These are phyloP conservation scores for Metschnikowia proteae DNA, from an alignment of 805 yeast genomes.

Conservation along the genomic window DNA sequence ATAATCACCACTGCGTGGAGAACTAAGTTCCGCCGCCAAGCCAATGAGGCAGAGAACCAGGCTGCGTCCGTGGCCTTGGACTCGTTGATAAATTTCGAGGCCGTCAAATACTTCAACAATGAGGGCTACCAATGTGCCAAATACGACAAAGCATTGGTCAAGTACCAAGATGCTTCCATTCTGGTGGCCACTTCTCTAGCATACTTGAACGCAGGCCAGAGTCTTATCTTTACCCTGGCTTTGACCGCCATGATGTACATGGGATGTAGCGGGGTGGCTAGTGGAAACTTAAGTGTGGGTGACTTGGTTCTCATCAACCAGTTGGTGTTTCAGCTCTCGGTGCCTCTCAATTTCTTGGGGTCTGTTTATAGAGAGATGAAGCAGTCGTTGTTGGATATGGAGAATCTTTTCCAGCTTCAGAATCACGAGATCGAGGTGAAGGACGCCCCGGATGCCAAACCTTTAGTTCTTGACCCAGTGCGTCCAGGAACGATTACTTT, in stretches of 20 bases:
- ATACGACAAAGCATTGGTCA: constrained; percentile 69
- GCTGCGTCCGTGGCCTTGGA: constrained; percentile 96
- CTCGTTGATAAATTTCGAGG: constrained; percentile 88
- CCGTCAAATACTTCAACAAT: constrained; percentile 92
- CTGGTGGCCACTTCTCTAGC: constrained; percentile 84
- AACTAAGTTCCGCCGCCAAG: constrained; percentile 83
- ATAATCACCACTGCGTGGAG: constrained; percentile 95
- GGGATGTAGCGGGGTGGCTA: constrained; percentile 92
- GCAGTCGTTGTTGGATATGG: constrained; percentile 94
- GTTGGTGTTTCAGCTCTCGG: constrained; percentile 90
- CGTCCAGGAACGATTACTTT: constrained; percentile 75
- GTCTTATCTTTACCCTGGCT: constrained; percentile 78
- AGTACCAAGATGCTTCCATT: constrained; percentile 71
- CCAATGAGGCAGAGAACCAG: constrained; percentile 85
- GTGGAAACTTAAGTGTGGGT: constrained; percentile 83
- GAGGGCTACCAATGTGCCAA: constrained; percentile 75
- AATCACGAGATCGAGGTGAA: constrained; percentile 64
- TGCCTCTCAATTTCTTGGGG: constrained; percentile 91
- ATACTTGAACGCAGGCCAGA: constrained; percentile 75
- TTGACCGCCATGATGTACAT: constrained; percentile 96
- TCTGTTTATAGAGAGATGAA: constrained; percentile 93
- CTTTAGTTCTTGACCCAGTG: constrained; percentile 43
- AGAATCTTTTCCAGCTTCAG: constrained; percentile 82
- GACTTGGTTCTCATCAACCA: constrained; percentile 93
- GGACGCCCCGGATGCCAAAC: constrained; percentile 61